A percentile compares a stretch with the other conserved stretches of the same genome.
These are phyloP conservation scores for Tricholoma bakamatsutake DNA, from an alignment of 768 basidiomycete species.

Conservation along the genomic window DNA sequence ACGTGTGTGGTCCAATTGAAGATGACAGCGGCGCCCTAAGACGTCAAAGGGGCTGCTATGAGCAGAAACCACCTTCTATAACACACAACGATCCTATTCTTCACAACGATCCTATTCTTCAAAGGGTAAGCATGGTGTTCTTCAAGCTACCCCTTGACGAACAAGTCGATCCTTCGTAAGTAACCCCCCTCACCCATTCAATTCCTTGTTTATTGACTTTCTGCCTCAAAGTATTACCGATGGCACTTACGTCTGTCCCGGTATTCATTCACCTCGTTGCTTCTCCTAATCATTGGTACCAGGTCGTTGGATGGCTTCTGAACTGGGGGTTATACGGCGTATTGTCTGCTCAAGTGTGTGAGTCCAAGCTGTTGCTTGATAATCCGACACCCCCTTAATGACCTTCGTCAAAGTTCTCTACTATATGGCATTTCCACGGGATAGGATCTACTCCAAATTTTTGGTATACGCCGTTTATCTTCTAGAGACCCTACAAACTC, in stretches of 20 bases:
- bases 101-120: no score
- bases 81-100: no score
- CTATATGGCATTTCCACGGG: conserved; percentile 25
- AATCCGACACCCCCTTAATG: neutral
- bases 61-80: no score
- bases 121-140: neutral
- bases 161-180: neutral
- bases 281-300: neutral
- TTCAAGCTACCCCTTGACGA: neutral
- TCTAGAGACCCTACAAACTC: conserved; percentile 21
- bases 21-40: no score
- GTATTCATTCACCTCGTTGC: neutral
- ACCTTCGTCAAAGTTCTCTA: conserved; percentile 19
- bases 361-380: neutral
- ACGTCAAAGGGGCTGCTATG: no score
- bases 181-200: neutral
- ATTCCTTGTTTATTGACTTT: neutral
- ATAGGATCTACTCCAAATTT: conserved; percentile 16
- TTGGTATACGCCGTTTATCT: conserved; percentile 21
- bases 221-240: neutral
- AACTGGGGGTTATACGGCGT: conserved; percentile 5
- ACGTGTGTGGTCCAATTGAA: no score
- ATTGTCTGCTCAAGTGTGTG: conserved; percentile 5
- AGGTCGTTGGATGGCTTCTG: conserved; percentile 3
- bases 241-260: neutral